Conservation (phyloP, 768 basidiomycete species). For the Tricholoma furcatifolium region DNA sequence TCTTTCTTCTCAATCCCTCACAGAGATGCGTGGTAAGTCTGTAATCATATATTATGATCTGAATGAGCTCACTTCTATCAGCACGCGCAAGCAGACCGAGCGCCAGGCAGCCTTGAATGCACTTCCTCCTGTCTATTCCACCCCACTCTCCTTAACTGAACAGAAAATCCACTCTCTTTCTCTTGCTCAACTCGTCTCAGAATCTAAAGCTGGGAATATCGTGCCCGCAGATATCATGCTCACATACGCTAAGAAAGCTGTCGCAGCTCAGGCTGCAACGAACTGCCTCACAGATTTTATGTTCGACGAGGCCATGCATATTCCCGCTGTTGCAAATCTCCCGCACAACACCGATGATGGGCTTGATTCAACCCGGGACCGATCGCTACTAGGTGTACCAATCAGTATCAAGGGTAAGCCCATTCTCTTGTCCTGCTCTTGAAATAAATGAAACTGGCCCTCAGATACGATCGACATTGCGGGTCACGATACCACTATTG, state of each 20-base stretch:
- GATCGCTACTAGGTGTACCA: slow-evolving; percentile 64
- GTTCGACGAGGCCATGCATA: slow-evolving; percentile 45
- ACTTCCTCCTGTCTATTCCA: slow-evolving; percentile 35
- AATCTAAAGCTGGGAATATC: slow-evolving; percentile 41
- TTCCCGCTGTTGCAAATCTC: slow-evolving; percentile 38
- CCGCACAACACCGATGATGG: slow-evolving; percentile 36
- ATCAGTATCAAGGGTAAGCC: slow-evolving; percentile 62
- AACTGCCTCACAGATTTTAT: slow-evolving; percentile 72
- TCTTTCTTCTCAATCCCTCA: slow-evolving; percentile 14
- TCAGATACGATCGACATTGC: slow-evolving; percentile 47
- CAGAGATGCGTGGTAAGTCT: slow-evolving; percentile 34
- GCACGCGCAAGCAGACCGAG: slow-evolving; percentile 44
- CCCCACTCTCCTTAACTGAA: slow-evolving; percentile 42
- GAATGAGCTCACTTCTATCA: slow-evolving; percentile 15
- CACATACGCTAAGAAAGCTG: slow-evolving; percentile 53
- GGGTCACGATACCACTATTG: slow-evolving; percentile 62
- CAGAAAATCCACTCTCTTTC: slow-evolving; percentile 49
- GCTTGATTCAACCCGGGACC: slow-evolving; percentile 34
- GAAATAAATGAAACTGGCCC: slow-evolving; percentile 5
- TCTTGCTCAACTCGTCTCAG: slow-evolving; percentile 42
- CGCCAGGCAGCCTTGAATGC: slow-evolving; percentile 42
- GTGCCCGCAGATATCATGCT: slow-evolving; percentile 43
- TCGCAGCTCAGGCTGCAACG: slow-evolving; percentile 53
- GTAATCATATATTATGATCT: not conserved
- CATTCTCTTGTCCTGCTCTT: slow-evolving; percentile 5